Conservation (phyloP, 169 alveolate species). For the Plasmodium relictum region DNA sequence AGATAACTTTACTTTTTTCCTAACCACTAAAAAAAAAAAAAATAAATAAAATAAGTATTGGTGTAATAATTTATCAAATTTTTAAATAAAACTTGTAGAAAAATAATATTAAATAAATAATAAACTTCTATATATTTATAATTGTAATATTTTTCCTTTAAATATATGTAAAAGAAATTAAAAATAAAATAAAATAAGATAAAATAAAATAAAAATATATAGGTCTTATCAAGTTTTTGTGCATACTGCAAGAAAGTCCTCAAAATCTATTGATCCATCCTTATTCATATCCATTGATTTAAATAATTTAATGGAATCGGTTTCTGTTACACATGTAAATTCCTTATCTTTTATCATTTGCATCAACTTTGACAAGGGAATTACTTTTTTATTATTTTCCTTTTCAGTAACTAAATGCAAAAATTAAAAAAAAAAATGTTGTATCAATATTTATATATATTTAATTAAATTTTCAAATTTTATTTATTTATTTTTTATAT, state of each 20-base stretch:
- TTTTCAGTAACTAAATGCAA: slow-evolving; percentile 63
- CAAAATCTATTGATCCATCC: slow-evolving; percentile 74
- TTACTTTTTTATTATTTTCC: slow-evolving; percentile 66
- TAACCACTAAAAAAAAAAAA: slow-evolving; percentile 52
- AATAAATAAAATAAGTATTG: background rate
- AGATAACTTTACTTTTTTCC: slow-evolving; percentile 28
- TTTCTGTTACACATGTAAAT: slow-evolving; percentile 76
- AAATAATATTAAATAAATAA: background rate
- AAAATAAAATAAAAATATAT: background rate
- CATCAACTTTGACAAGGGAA: slow-evolving; percentile 67
- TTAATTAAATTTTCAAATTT: background rate
- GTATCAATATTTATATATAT: background rate
- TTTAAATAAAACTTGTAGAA: background rate
- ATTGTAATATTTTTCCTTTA: background rate
- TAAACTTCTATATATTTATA: background rate
- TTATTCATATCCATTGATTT: slow-evolving; percentile 64
- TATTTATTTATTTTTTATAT: background rate
- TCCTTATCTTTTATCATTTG: slow-evolving; percentile 76
- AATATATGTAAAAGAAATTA: background rate
- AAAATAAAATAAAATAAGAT: background rate
- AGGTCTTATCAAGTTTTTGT: background rate
- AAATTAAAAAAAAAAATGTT: background rate
- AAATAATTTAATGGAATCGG: slow-evolving; percentile 49
- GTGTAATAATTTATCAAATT: background rate
- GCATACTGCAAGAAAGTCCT: slow-evolving; percentile 55